These are phyloP conservation scores for Monilinia laxa DNA, from an alignment of 2,329 filamentous ascomycete species.

Conservation along the genomic window DNA sequence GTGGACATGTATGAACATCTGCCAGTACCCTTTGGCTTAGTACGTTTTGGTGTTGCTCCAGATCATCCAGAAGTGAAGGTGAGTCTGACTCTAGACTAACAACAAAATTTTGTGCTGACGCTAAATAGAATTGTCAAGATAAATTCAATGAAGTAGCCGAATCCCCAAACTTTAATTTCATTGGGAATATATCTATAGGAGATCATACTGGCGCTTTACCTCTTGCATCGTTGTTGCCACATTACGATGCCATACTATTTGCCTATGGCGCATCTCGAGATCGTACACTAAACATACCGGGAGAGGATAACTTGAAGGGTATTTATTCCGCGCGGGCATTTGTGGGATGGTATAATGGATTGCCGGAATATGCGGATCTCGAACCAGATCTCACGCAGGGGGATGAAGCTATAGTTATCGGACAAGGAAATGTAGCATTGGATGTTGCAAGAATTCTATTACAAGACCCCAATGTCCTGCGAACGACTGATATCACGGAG, in stretches of 20 bases:
- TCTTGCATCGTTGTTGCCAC: conserved; percentile 65
- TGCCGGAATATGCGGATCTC: conserved; percentile 75
- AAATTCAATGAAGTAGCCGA: conserved; percentile 87
- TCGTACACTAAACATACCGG: conserved; percentile 72
- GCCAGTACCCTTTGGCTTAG: conserved; percentile 88
- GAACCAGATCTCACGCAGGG: conserved; percentile 71
- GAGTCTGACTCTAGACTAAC: conserved; percentile 20
- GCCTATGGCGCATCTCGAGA: conserved; percentile 90
- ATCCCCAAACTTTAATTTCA: conserved; percentile 80
- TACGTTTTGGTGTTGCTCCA: conserved; percentile 93
- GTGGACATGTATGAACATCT: conserved; percentile 97
- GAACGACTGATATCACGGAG: conserved; percentile 85
- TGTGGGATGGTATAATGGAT: conserved; percentile 97
- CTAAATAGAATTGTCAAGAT: conserved; percentile 80
- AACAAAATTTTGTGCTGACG: conserved; percentile 24
- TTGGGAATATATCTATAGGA: conserved; percentile 86
- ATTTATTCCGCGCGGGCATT: conserved; percentile 89
- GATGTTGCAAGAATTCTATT: conserved; percentile 90
- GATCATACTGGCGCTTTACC: conserved; percentile 54
- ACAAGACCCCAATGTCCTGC: conserved; percentile 68
- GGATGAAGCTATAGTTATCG: conserved; percentile 83
- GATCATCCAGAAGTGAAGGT: conserved; percentile 99
- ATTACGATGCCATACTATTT: conserved; percentile 92
- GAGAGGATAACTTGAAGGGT: conserved; percentile 69
- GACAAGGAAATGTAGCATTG: conserved; percentile 93